These are phyloP conservation scores for Ilex asprella DNA, from an alignment of 257 asterid genomes.

Conservation along the genomic window DNA sequence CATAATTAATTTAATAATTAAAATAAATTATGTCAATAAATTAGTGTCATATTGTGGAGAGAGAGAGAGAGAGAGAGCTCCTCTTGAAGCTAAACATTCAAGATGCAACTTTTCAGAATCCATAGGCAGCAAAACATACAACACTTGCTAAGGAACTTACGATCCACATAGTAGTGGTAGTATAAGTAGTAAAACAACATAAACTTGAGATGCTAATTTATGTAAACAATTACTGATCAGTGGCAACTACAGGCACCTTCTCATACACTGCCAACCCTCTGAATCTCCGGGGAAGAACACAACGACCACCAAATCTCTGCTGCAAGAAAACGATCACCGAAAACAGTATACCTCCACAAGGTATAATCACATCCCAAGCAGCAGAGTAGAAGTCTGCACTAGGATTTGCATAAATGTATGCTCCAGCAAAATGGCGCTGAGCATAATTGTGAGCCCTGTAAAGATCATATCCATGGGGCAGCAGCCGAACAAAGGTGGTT, in stretches of 20 bases:
- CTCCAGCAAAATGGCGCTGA: conserved; percentile 16
- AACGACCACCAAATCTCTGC: conserved; percentile 61
- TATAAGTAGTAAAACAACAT: too few relatives aligned
- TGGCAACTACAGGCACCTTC: conserved; percentile 36
- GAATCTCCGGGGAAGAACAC: conserved; percentile 39
- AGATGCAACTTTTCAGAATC: too few relatives aligned
- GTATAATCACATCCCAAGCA: conserved; percentile 64
- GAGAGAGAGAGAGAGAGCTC: too few relatives aligned
- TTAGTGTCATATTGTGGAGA: too few relatives aligned
- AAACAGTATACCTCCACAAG: conserved; percentile 34
- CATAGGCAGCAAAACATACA: too few relatives aligned
- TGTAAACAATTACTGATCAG: not conserved
- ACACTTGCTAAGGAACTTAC: too few relatives aligned
- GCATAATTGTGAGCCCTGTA: conserved; percentile 38
- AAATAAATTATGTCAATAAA: too few relatives aligned
- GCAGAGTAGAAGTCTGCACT: conserved; percentile 55
- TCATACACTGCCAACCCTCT: conserved; percentile 40
- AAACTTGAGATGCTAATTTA: too few relatives aligned
- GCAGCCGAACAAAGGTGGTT: conserved; percentile 39
- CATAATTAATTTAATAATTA: too few relatives aligned
- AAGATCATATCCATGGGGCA: conserved; percentile 69
- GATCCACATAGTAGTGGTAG: too few relatives aligned
- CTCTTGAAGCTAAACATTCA: too few relatives aligned
- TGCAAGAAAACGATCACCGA: conserved; percentile 49
- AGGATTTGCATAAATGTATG: conserved; percentile 56